Percentiles rank a stretch among this genome's conserved stretches.
phyloP scores from a whole-genome alignment of 306 rosid species.

The Pachyrhizus erosus region DNA sequence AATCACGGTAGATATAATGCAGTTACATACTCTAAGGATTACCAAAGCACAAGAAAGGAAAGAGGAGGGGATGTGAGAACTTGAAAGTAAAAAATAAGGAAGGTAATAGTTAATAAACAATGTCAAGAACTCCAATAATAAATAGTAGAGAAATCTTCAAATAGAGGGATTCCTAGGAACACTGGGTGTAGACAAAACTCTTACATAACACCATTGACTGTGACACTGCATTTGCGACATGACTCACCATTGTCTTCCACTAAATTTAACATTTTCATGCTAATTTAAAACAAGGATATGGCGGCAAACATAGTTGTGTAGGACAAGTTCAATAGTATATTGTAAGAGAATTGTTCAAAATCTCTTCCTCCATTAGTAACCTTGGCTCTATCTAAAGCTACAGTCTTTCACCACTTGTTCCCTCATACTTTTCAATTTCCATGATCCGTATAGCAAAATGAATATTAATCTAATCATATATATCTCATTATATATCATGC shows the following conservation, averaged over 20 bases:
- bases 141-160: neutral
- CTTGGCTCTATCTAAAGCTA: constrained; percentile 19
- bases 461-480: neutral
- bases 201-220: neutral
- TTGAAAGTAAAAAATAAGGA: neutral
- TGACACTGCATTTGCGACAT: neutral
- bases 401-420: neutral
- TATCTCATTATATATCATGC: neutral
- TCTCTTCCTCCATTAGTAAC: constrained; percentile 1
- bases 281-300: neutral
- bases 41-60: neutral
- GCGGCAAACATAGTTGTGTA: neutral
- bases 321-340: neutral
- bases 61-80: neutral
- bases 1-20: neutral
- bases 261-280: neutral
- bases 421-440: constrained; percentile 13
- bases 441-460: neutral
- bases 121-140: neutral
- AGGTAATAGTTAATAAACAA: constrained; percentile 18
- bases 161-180: neutral
- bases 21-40: neutral
- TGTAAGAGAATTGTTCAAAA: neutral
- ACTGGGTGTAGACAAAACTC: neutral
- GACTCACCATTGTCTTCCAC: neutral